These are phyloP conservation scores for Botrytis squamosa DNA, from an alignment of 2,329 filamentous ascomycete species.

Conservation along the genomic window DNA sequence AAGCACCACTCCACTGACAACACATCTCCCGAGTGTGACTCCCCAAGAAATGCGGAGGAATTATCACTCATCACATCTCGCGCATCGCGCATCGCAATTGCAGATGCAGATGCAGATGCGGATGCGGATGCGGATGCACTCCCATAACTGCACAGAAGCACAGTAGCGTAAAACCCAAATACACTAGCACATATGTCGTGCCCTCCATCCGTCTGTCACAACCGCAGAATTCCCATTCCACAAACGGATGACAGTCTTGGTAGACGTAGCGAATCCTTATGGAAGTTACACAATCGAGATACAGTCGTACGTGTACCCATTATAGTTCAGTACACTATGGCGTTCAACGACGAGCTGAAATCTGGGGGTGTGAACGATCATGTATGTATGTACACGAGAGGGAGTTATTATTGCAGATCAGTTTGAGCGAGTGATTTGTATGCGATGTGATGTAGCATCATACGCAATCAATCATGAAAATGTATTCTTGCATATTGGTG, in stretches of 20 bases:
- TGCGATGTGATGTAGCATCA: background rate
- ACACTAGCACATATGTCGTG: background rate
- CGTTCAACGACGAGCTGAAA: background rate
- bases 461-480: background rate
- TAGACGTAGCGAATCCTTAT: background rate
- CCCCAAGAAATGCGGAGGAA: background rate
- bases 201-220: fast-evolving
- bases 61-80: background rate
- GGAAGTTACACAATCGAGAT: background rate
- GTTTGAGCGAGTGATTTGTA: no score
- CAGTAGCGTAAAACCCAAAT: background rate
- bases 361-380: background rate
- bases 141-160: background rate
- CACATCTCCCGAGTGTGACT: background rate
- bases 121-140: background rate
- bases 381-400: background rate
- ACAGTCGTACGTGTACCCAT: background rate
- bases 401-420: background rate
- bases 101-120: background rate
- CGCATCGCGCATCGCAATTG: no score
- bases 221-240: background rate
- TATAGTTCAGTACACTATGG: background rate
- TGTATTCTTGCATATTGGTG: background rate
- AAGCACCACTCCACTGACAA: background rate
- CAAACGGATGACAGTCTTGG: background rate